A percentile compares a stretch with the other conserved stretches of the same genome.
Evolutionary conservation across 352 stramenopile species (phyloP).

Genomic region (Phytophthora nicotianae): DNA sequence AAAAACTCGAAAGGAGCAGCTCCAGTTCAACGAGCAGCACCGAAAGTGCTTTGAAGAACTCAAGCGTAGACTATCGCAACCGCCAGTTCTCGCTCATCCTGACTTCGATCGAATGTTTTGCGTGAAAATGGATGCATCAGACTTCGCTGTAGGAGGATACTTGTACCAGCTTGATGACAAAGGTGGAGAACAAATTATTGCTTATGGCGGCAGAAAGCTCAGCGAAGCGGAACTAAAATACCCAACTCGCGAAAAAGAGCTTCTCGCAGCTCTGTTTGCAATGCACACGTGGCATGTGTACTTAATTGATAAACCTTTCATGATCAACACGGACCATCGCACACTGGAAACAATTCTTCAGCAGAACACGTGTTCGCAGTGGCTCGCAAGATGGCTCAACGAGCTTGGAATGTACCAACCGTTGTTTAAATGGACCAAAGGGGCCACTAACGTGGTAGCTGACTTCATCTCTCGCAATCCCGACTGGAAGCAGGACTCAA

Average conservation of each 20-base stretch:
- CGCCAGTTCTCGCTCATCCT: background rate
- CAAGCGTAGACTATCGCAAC: background rate
- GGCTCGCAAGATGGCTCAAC: constrained; percentile 1
- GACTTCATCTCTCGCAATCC: constrained; percentile 1
- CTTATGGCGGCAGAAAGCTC: background rate
- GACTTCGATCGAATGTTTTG: background rate
- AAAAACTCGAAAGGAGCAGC: background rate
- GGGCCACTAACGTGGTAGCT: background rate
- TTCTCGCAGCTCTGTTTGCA: background rate
- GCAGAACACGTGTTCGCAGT: constrained; percentile 1
- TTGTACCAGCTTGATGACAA: constrained; percentile 5
- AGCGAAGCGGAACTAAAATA: background rate
- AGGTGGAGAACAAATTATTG: background rate
- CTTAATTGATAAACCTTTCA: background rate
- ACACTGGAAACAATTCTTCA: background rate
- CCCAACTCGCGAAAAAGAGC: constrained; percentile 8
- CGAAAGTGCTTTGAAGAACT: background rate
- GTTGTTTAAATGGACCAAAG: background rate
- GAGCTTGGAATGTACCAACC: constrained; percentile 1
- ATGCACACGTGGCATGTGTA: background rate
- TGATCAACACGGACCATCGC: background rate
- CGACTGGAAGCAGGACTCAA: background rate
- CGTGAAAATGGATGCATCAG: background rate
- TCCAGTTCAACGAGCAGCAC: background rate
- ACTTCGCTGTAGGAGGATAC: constrained; percentile 13